phyloP scores from a whole-genome alignment of 441 rosid species.

The Francoa sonchifolia region DNA sequence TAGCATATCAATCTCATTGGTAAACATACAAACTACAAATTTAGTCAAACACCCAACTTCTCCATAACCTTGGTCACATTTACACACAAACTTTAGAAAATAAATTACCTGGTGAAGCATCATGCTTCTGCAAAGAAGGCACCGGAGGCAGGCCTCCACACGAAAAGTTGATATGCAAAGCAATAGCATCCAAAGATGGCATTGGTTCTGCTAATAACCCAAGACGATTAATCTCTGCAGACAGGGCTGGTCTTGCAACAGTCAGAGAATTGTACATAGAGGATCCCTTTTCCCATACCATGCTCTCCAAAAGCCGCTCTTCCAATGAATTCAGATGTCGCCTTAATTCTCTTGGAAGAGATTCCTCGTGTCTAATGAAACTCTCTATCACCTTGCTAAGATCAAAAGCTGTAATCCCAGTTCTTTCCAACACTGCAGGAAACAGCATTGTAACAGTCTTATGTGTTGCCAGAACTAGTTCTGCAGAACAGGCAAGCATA shows the following conservation, averaged over 20 bases:
- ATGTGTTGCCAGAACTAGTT: conserved; percentile 84
- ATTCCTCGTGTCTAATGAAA: conserved; percentile 89
- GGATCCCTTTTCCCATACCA: conserved; percentile 99
- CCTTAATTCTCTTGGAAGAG: conserved; percentile 92
- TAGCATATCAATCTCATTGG: too few relatives aligned
- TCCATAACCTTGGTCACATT: background rate
- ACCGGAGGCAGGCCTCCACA: conserved; percentile 35
- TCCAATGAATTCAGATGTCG: conserved; percentile 93
- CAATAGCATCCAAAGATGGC: conserved; percentile 95
- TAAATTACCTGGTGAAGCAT: conserved; percentile 39
- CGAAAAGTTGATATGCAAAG: conserved; percentile 54
- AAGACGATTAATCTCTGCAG: conserved; percentile 59
- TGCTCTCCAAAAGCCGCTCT: conserved; percentile 89
- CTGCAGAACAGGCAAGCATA: conserved; percentile 98
- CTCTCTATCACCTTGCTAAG: conserved; percentile 97
- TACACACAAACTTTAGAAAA: background rate
- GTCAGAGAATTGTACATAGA: conserved; percentile 90
- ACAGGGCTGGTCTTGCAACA: conserved; percentile 69
- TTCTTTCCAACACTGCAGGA: conserved; percentile 90
- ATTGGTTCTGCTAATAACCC: conserved; percentile 91
- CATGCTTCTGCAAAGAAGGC: conserved; percentile 52
- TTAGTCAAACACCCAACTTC: too few relatives aligned
- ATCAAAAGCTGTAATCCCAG: conserved; percentile 97
- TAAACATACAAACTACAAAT: too few relatives aligned
- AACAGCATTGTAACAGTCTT: conserved; percentile 88